Conservation (phyloP, 805 yeast species). For the Kodamaea kakaduensis region DNA sequence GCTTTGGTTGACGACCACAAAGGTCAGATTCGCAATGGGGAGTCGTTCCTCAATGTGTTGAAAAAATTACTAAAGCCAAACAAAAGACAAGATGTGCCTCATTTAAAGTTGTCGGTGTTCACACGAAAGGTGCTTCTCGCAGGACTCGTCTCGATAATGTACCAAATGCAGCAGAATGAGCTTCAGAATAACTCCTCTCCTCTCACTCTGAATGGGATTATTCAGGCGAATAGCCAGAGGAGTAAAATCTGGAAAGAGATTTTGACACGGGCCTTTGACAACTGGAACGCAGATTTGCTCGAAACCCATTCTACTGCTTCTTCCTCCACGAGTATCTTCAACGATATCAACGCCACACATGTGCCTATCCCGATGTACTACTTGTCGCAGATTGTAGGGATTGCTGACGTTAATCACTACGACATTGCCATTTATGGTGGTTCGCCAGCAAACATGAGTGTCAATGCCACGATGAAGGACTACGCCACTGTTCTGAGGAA, state of each 20-base stretch:
- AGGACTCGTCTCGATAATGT: conserved; percentile 63
- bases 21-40: conserved; percentile 15
- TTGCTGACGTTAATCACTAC: conserved; percentile 64
- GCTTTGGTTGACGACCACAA: background rate
- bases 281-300: conserved; percentile 53
- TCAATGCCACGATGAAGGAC: conserved; percentile 35
- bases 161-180: conserved; percentile 70
- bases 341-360: conserved; percentile 13
- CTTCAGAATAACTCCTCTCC: conserved; percentile 48
- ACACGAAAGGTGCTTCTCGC: conserved; percentile 65
- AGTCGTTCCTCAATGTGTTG: conserved; percentile 50
- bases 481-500: conserved; percentile 31
- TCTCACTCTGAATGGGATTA: conserved; percentile 17
- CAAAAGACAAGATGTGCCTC: conserved; percentile 20
- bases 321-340: conserved; percentile 11
- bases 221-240: conserved; percentile 18
- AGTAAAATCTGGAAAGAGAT: conserved; percentile 65
- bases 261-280: conserved; percentile 64
- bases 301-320: conserved; percentile 18
- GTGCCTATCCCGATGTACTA: conserved; percentile 56
- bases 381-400: conserved; percentile 61
- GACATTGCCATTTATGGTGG: conserved; percentile 80
- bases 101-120: conserved; percentile 36
- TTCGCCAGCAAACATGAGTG: conserved; percentile 73
- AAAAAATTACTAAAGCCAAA: conserved; percentile 55